These are phyloP conservation scores for Fusarium subtropicale DNA, from an alignment of 2,329 filamentous ascomycete genomes.

Conservation along the genomic window DNA sequence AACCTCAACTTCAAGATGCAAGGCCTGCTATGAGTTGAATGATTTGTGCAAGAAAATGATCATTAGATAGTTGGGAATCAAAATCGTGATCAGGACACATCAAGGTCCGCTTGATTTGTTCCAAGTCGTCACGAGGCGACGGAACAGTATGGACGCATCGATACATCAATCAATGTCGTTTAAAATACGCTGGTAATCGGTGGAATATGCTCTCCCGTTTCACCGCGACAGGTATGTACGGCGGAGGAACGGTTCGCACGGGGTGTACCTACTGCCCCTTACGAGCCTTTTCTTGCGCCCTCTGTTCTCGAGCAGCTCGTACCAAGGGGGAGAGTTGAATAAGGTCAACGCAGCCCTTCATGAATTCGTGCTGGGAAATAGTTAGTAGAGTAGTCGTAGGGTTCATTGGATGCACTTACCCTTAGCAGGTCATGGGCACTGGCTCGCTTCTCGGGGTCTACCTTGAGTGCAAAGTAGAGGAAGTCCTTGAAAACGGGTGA, in stretches of 20 bases:
- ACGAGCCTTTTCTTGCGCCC: slow-evolving; percentile 84
- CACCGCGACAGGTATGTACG: slow-evolving; percentile 5
- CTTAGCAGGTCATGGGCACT: slow-evolving; percentile 93
- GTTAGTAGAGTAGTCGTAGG: slow-evolving; percentile 31
- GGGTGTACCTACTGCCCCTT: slow-evolving; percentile 61
- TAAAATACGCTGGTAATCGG: slow-evolving; percentile 35
- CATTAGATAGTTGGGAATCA: slow-evolving; percentile 45
- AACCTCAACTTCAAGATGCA: slow-evolving; percentile 46
- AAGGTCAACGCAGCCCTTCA: slow-evolving; percentile 79
- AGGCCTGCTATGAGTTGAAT: slow-evolving; percentile 47
- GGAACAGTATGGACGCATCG: slow-evolving; percentile 19
- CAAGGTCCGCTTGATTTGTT: slow-evolving; percentile 23
- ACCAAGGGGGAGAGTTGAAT: slow-evolving; percentile 87
- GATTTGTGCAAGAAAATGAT: slow-evolving; percentile 44
- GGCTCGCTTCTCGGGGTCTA: slow-evolving; percentile 95
- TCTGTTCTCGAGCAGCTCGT: slow-evolving; percentile 83
- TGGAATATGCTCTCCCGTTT: slow-evolving; percentile 26
- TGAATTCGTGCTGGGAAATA: slow-evolving; percentile 76
- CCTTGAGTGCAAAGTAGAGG: slow-evolving; percentile 90
- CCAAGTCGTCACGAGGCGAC: slow-evolving; percentile 22
- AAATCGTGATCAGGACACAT: slow-evolving; percentile 27
- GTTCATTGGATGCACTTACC: slow-evolving; percentile 68
- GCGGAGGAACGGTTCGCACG: slow-evolving; percentile 34
- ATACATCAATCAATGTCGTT: slow-evolving; percentile 29
- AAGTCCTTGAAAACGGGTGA: slow-evolving; percentile 90